Evolutionary conservation across 176 grass and related monocot species (phyloP), one percentile per base, ranked within the genome.

Genomic region (Hordeum vulgare): DNA sequence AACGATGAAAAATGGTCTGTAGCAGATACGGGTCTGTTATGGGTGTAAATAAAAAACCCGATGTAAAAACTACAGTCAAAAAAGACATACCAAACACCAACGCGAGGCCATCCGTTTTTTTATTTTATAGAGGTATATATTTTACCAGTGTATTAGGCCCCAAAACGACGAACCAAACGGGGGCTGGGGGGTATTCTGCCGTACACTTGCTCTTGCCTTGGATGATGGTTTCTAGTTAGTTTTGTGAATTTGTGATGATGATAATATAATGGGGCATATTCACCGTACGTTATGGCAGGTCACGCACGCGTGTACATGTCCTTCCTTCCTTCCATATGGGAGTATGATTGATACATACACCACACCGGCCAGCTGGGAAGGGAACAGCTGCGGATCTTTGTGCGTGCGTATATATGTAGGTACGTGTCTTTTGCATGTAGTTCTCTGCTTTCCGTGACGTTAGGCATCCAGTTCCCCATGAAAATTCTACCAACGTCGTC

Each of bases 391-490:
- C 31, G 59, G 18, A 34, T 60, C 34, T 26, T 24, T 28, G 57
- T 75, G 77, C 69, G 57, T 75, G 77, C 69, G 37, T 68, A 51
- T 51, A 51, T 49, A 84, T 80, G 72, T 25, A 34, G n/a, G 53
- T 77, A 37, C 35, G 68, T 74, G 39, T 15, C 66, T 64, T 60
- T 70, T 74, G 45, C 70, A 61, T 65, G 39, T 36, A 37, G 39
- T 75, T 61, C 18, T 13, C 70, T 85, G 28, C 82, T 85, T 90
- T 79, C 10, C 23, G 7, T 86, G 83, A 82, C 79, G 44, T 78
- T 3, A 4, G 6, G 88, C 83, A 90, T 86, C 88, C 49, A 86
- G 79, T 86, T 90, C 83, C 54, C 75, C 17, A 21, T 3, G 42
- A 57, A 85, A 49, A 89, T 86, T 89, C 47, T 51, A 51, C 34